phyloP scores from a whole-genome alignment of 805 yeast species.

The Barnettozyma sp. region DNA sequence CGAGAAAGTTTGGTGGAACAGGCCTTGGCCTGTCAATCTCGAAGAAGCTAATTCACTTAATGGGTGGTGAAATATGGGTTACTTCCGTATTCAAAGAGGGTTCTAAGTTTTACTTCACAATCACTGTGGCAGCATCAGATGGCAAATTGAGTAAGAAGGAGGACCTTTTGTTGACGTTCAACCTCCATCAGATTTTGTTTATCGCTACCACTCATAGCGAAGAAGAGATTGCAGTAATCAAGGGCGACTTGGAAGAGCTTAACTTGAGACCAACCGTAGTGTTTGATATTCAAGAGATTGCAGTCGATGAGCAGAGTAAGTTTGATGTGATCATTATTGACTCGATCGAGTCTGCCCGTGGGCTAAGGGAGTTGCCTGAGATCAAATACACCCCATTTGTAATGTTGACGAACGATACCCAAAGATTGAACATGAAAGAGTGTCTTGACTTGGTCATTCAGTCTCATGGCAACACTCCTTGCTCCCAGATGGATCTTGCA shows the following conservation, averaged over 20 bases:
- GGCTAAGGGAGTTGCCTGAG: constrained; percentile 61
- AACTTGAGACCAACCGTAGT: constrained; percentile 59
- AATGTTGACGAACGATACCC: constrained; percentile 65
- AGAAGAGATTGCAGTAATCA: constrained; percentile 44
- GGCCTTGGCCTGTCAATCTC: constrained; percentile 87
- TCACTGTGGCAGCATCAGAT: constrained; percentile 67
- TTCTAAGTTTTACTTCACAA: constrained; percentile 75
- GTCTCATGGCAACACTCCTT: constrained; percentile 84
- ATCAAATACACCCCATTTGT: constrained; percentile 84
- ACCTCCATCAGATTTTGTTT: constrained; percentile 61
- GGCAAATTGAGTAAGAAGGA: constrained; percentile 53
- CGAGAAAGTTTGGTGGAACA: constrained; percentile 89
- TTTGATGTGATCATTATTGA: constrained; percentile 82
- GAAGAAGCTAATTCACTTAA: constrained; percentile 75
- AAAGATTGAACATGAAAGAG: constrained; percentile 70
- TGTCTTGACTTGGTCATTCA: constrained; percentile 84
- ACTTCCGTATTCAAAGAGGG: constrained; percentile 75
- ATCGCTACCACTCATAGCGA: constrained; percentile 57
- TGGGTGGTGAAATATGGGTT: constrained; percentile 96
- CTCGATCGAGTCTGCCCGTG: constrained; percentile 65
- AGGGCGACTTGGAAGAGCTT: constrained; percentile 43
- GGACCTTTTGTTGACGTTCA: constrained; percentile 66
- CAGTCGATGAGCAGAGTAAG: constrained; percentile 42
- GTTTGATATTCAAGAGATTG: constrained; percentile 48
- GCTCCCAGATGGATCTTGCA: constrained; percentile 74